These are phyloP conservation scores for Fusarium pininemorale DNA, from an alignment of 2,329 filamentous ascomycete species.

Conservation along the genomic window DNA sequence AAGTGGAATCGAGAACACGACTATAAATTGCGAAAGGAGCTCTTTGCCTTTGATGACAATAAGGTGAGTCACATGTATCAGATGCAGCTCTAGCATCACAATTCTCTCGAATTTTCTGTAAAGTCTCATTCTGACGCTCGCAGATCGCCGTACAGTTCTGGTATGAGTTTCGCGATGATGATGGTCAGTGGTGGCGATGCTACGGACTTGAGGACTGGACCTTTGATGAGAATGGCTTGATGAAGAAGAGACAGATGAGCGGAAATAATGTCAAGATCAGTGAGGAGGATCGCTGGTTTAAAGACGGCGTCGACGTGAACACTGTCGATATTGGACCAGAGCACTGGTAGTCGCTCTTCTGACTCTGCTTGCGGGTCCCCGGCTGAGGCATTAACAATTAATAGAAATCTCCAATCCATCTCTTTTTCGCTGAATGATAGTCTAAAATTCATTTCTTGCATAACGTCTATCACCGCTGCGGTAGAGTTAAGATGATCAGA, in stretches of 20 bases:
- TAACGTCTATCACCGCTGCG: neutral
- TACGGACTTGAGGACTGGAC: constrained; percentile 88
- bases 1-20: constrained; percentile 80
- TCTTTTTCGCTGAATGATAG: rapidly evolving
- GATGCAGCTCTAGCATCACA: rapidly evolving
- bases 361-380: too few species aligned
- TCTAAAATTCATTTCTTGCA: neutral
- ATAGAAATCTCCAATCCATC: neutral
- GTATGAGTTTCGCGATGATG: constrained; percentile 80
- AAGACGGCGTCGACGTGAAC: constrained; percentile 74
- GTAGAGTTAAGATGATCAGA: neutral
- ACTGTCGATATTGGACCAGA: constrained; percentile 63
- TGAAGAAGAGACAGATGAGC: constrained; percentile 81
- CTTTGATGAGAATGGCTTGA: constrained; percentile 73
- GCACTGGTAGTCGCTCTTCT: constrained; percentile 8
- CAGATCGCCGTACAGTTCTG: constrained; percentile 89
- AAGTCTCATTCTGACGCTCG: neutral
- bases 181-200: constrained; percentile 84
- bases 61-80: constrained; percentile 51
- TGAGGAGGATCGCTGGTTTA: constrained; percentile 74
- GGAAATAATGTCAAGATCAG: constrained; percentile 74
- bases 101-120: rapidly evolving
- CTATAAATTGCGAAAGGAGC: constrained; percentile 82
- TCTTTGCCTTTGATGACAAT: constrained; percentile 80
- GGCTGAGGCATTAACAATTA: neutral